Percentiles rank a stretch among this genome's conserved stretches.
These are phyloP conservation scores for Pythium plurisporium DNA, from an alignment of 352 stramenopile genomes.

Conservation along the genomic window DNA sequence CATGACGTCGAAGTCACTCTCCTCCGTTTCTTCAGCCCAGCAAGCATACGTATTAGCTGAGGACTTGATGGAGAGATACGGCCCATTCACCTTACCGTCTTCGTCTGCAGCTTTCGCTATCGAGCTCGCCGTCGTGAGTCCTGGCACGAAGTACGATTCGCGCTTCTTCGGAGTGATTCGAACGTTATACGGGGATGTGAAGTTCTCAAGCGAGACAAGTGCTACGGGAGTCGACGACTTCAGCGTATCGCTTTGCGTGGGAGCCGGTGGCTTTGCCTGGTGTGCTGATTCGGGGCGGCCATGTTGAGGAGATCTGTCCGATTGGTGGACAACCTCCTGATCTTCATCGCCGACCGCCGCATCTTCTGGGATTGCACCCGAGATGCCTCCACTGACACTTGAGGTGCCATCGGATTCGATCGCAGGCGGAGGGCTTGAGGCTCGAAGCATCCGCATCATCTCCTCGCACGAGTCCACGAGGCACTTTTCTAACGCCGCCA, in stretches of 20 bases:
- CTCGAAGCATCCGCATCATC: constrained; percentile 67
- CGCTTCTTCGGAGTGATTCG: constrained; percentile 56
- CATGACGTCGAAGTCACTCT: constrained; percentile 69
- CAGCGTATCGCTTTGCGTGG: background rate
- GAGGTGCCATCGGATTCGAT: background rate
- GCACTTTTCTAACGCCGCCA: constrained; percentile 45
- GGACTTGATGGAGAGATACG: too few relatives aligned
- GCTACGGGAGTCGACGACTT: background rate
- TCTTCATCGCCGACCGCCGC: background rate
- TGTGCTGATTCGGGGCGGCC: background rate
- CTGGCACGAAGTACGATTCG: constrained; percentile 56
- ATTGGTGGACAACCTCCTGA: background rate
- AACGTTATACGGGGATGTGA: constrained; percentile 77
- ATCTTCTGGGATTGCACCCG: constrained; percentile 11
- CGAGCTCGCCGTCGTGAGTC: constrained; percentile 20
- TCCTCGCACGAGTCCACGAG: constrained; percentile 64
- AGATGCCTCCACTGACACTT: background rate
- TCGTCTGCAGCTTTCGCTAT: constrained; percentile 21
- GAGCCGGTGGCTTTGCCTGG: background rate
- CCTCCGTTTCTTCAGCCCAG: constrained; percentile 37
- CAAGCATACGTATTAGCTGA: too few relatives aligned
- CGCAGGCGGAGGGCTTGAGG: constrained; percentile 9
- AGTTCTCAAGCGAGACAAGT: constrained; percentile 39
- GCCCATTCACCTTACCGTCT: constrained; percentile 16
- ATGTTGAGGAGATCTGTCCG: background rate